Conservation (phyloP, 1,139 yeast genomes). For the Blastobotrys aristatus region DNA sequence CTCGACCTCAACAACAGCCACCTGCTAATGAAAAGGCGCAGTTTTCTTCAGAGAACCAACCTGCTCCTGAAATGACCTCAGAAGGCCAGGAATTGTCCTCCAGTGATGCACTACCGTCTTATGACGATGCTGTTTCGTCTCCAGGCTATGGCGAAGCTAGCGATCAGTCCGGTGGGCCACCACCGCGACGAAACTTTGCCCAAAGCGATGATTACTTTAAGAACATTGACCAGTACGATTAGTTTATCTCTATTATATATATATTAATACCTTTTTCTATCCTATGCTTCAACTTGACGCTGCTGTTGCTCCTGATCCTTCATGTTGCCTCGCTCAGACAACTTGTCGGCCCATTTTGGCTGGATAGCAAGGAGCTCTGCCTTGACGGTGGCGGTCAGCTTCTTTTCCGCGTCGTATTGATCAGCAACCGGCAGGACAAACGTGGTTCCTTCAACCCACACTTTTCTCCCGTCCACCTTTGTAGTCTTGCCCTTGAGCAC, state of each 20-base stretch:
- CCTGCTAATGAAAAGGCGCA: not conserved
- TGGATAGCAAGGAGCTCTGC: constrained; percentile 34
- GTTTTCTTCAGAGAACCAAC: not conserved
- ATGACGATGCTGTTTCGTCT: constrained; percentile 19
- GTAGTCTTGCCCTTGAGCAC: constrained; percentile 63
- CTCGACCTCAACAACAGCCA: constrained; percentile 4
- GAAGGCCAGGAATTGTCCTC: constrained; percentile 7
- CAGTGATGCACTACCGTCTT: constrained; percentile 17
- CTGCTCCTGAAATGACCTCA: not conserved
- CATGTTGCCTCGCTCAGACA: constrained; percentile 13
- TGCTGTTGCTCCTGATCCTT: too few relatives aligned
- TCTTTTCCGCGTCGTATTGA: constrained; percentile 17
- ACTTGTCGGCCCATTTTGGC: constrained; percentile 32
- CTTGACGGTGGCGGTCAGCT: constrained; percentile 24
- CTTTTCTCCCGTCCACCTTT: constrained; percentile 74
- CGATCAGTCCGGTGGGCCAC: constrained; percentile 1
- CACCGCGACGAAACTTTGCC: constrained; percentile 20
- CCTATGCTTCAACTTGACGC: not conserved
- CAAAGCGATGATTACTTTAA: constrained; percentile 25
- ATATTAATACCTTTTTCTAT: not conserved
- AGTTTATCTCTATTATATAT: not conserved
- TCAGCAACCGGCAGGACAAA: constrained; percentile 17
- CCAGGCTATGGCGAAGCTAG: constrained; percentile 3
- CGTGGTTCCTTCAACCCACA: constrained; percentile 56
- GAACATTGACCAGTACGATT: constrained; percentile 19